These are phyloP conservation scores for Pelargonium citronellum DNA, from an alignment of 441 rosid genomes.

Conservation along the genomic window DNA sequence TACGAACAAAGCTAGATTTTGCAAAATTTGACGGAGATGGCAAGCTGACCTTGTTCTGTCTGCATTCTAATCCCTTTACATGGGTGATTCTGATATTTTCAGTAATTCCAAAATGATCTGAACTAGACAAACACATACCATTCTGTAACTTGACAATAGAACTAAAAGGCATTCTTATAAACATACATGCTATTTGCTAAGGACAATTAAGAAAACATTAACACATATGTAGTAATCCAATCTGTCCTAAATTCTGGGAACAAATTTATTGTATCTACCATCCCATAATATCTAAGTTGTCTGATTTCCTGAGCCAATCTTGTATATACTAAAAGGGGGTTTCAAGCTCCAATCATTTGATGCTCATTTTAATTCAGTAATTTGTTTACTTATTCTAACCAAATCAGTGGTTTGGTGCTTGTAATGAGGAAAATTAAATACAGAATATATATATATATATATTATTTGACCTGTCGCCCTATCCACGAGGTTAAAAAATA, in stretches of 20 bases:
- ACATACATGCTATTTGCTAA: neutral
- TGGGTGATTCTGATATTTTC: conserved; percentile 13
- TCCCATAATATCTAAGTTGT: neutral
- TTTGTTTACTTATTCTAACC: neutral
- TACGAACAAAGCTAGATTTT: neutral
- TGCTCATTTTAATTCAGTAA: neutral
- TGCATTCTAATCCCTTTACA: conserved; percentile 7
- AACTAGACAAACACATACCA: conserved; percentile 3
- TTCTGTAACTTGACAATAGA: conserved; percentile 1
- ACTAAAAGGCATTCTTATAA: neutral
- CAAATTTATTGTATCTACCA: neutral
- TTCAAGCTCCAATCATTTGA: neutral
- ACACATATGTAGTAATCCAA: neutral
- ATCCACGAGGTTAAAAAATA: neutral
- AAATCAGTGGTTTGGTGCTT: neutral
- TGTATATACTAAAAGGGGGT: neutral
- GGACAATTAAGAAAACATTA: neutral
- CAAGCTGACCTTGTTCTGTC: conserved; percentile 15
- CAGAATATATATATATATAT: no score
- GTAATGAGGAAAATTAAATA: no score
- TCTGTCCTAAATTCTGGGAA: neutral
- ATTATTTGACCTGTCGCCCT: neutral
- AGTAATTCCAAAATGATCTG: conserved; percentile 1
- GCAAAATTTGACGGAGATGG: conserved; percentile 18
- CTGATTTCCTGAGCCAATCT: neutral